Base-by-base conservation (phyloP, 306 rosid genomes). In the Glycine soja region DNA sequence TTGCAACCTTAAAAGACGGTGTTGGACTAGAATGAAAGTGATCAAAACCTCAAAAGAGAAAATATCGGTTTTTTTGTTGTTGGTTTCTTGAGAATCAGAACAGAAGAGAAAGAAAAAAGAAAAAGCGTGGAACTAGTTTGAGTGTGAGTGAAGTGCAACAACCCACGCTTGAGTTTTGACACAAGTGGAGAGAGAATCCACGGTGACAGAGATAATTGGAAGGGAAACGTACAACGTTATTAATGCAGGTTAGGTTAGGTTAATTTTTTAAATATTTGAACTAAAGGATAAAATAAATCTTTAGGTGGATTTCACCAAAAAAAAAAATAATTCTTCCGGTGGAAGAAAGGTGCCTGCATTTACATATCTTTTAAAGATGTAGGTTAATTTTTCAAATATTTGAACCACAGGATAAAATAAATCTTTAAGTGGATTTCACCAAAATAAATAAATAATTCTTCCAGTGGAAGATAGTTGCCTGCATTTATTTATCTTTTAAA, bases 81-180 rank as follows among this genome's bases (percentile, higher is more conserved):
- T 38, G 10, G 65, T 76, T 79, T 79, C 19, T 30, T 40, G 53
- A 59, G 82, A 70, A 38, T 64, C 19, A 64, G 34, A 1, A 63
- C 15, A 36, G 38, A 64, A 51, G 16, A 5, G 5, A 3, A 3
- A 43, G 43, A 43, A 66, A 38, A 38, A 0, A 8, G 4, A 3
- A 70, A 70, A 70, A 48, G 74, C 47, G 56, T 45, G 74, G 71
- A 57, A 68, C 58, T 75, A 1, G 78, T 30, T 77, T 30, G 84
- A 79, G 86, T 73, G 85, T 16, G 36, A 82, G 72, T 82, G 90
- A 84, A 85, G 87, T 76, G 76, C 72, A 80, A 59, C 45, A 80
- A 70, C 56, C 2, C 65, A 19, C 50, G 15, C 67, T 51, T 8
- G 63, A 58, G 19, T 24, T 24, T 11, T 48, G 0, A 16, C 8